phyloP scores from a whole-genome alignment of 2,329 filamentous ascomycete genomes.

The Cryphonectria parasitica region DNA sequence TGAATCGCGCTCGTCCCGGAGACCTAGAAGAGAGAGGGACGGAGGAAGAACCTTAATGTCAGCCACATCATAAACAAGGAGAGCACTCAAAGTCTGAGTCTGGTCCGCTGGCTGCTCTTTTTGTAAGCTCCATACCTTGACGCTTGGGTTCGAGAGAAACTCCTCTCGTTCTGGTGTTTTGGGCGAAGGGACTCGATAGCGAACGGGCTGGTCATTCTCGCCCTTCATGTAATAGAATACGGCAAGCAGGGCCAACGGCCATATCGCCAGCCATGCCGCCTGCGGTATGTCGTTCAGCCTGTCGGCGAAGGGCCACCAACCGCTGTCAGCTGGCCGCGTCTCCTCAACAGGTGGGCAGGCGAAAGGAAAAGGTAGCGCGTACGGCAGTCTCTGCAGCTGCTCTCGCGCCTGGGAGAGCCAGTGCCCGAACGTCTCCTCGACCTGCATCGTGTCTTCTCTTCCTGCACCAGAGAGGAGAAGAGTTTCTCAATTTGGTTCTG shows the following conservation, averaged over 20 bases:
- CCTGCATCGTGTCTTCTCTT: slow-evolving; percentile 19
- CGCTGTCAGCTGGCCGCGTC: slow-evolving; percentile 16
- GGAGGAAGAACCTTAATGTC: slow-evolving; percentile 28
- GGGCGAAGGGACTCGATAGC: slow-evolving; percentile 66
- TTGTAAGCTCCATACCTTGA: slow-evolving; percentile 53
- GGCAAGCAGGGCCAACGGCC: slow-evolving; percentile 16
- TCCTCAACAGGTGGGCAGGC: neutral
- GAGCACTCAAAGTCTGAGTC: neutral
- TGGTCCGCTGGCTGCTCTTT: neutral
- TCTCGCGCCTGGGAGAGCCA: slow-evolving; percentile 26
- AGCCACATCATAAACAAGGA: neutral
- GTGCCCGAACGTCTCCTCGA: slow-evolving; percentile 15
- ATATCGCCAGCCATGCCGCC: slow-evolving; percentile 20
- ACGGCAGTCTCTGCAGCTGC: slow-evolving; percentile 25
- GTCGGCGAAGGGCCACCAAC: neutral
- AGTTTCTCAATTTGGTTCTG: neutral
- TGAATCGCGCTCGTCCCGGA: slow-evolving; percentile 70
- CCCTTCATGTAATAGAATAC: slow-evolving; percentile 27
- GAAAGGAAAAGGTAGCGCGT: slow-evolving; percentile 9
- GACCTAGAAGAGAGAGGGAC: slow-evolving; percentile 55
- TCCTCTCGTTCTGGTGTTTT: slow-evolving; percentile 61
- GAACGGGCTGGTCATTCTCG: slow-evolving; percentile 49
- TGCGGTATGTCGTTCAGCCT: slow-evolving; percentile 21
- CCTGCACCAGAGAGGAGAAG: slow-evolving; percentile 7
- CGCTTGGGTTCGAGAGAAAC: slow-evolving; percentile 60